Percentiles rank a stretch among this genome's conserved stretches.
These are phyloP conservation scores for Mortierella sp. DNA, from an alignment of 371 early-diverging fungal genomes.

Conservation along the genomic window DNA sequence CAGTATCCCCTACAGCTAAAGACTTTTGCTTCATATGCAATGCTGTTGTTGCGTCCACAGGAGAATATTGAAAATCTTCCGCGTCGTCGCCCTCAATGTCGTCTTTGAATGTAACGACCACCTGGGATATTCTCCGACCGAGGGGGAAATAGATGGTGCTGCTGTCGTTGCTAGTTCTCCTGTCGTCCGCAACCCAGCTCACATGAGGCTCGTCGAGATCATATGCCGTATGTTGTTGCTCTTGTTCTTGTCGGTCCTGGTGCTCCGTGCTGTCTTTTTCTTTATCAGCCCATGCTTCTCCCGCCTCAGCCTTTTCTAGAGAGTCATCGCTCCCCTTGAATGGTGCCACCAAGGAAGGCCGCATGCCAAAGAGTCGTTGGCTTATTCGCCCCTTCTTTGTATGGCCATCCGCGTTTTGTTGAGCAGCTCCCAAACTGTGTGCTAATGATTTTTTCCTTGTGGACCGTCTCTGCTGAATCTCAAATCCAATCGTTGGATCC, in stretches of 20 bases:
- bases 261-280: too few relatives aligned
- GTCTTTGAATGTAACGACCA: constrained; percentile 40
- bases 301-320: neutral
- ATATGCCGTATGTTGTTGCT: neutral
- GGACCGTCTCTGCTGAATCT: constrained; percentile 15
- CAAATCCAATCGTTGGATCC: constrained; percentile 19
- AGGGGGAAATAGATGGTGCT: constrained; percentile 30
- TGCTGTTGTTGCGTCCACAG: neutral
- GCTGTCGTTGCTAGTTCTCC: constrained; percentile 5
- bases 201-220: neutral
- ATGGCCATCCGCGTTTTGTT: neutral
- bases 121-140: constrained; percentile 25
- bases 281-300: constrained; percentile 16
- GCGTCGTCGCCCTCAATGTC: neutral
- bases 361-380: constrained; percentile 31
- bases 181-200: constrained; percentile 8
- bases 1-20: neutral
- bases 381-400: constrained; percentile 6
- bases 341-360: constrained; percentile 33
- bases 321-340: constrained; percentile 1
- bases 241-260: neutral
- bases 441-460: constrained; percentile 5
- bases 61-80: neutral
- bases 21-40: neutral
- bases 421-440: neutral